Evolutionary conservation across 139 green algal genomes (phyloP).

Genomic region (Chlamydomonas sp.): DNA sequence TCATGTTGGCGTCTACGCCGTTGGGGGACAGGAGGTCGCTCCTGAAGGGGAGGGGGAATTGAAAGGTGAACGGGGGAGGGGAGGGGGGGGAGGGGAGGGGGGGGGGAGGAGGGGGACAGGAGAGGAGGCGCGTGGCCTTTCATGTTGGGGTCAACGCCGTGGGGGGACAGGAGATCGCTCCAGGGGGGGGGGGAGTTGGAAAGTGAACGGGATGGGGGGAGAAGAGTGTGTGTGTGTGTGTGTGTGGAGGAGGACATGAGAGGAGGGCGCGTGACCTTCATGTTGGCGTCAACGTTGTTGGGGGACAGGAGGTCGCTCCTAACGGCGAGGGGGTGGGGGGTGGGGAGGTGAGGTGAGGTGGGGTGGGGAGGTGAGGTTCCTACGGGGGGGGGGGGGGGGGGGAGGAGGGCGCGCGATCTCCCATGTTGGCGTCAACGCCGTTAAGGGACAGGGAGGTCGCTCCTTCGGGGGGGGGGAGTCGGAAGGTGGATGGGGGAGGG

Average conservation of each 20-base stretch:
- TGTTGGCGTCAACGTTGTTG: constrained; percentile 24
- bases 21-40: constrained; percentile 37
- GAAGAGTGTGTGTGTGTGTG: constrained; percentile 5
- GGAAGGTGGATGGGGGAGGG: too few species aligned
- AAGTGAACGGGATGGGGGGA: too few species aligned
- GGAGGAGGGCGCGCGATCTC: background rate
- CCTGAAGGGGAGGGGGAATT: background rate
- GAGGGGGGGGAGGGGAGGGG: background rate
- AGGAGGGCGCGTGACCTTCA: constrained; percentile 69
- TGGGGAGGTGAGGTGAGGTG: too few species aligned
- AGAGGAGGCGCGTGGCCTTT: background rate
- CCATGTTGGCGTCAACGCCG: background rate
- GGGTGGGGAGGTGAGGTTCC: background rate
- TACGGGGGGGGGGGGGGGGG: background rate
- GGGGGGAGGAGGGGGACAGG: background rate
- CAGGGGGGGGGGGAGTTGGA: too few species aligned
- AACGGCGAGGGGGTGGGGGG: background rate
- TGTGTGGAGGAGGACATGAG: background rate
- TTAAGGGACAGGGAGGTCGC: too few species aligned
- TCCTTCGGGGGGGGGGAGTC: too few species aligned
- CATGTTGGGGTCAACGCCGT: background rate
- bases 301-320: constrained; percentile 35
- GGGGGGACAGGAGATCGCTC: too few species aligned
- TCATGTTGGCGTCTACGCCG: constrained; percentile 41
- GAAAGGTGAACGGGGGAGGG: too few species aligned